Evolutionary conservation across 2,329 filamentous ascomycete species (phyloP), one percentile per base, ranked within the genome.

Genomic region (Arthrobotrys pseudoclavata): DNA sequence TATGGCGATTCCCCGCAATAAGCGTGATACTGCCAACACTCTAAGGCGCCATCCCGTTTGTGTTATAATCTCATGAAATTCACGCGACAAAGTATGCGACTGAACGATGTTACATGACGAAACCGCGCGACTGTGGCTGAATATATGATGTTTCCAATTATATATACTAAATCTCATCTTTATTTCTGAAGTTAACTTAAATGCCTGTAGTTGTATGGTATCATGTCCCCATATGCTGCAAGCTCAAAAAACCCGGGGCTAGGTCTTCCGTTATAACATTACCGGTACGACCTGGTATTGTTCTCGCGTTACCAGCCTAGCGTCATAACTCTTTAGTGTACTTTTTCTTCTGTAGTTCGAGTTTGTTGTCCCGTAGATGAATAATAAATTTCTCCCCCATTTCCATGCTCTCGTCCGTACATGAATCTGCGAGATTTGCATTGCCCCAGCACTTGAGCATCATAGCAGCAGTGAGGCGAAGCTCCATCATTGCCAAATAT

Each of bases 401-500:
- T 24, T 60, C 40, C 71, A 76, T 76, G 15, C 63, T 69, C 18
- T 76, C 64, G 26, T 76, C 64, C 0, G 71, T 76, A 22, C 71
- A 76, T 24, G 71, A 69, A 13, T 76, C 64, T 9, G 55, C 63
- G 3, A 69, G 57, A 13, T 1, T 18, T 10, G 45, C 55, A 5
- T 52, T 24, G 1, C 47, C 34, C 9, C 45, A 76, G 20, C 9
- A 34, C 1, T 31, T 45, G 4, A 71, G 24, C 37, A 64, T n/a
- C 9, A 12, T 57, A 5, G 60, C 24, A 22, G 47, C n/a, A 10
- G 24, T 1, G 5, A 69, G 45, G 1, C 67, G 53, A 18, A 62
- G 29, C 12, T 62, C 40, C 29, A 62, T 42, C 40, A 52, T 24
- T 13, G 42, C 67, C 20, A 61, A 20, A 57, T 69, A 34, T 15